Evolutionary conservation across 306 rosid genomes (phyloP).

Genomic region (Prosopis cineraria): DNA sequence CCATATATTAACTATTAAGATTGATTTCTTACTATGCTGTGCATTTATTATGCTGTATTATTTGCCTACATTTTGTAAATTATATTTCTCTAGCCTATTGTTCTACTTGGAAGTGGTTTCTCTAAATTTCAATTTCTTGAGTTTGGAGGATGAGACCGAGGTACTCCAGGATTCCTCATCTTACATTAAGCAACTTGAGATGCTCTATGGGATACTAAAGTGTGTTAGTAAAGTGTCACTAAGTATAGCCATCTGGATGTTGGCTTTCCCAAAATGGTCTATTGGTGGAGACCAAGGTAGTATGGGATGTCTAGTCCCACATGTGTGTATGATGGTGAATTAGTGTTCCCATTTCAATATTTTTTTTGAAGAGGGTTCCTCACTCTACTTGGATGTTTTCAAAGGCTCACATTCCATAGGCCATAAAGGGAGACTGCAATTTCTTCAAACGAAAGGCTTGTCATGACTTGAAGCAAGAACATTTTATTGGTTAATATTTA

Average conservation of each 20-base stretch:
- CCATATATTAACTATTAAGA: not conserved
- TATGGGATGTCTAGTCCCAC: not conserved
- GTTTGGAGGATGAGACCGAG: not conserved
- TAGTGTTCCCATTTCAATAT: not conserved
- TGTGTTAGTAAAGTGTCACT: not conserved
- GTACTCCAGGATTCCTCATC: not conserved
- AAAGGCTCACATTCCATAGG: not conserved
- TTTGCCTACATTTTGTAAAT: not conserved
- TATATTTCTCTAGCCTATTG: not conserved
- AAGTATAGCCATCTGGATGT: not conserved
- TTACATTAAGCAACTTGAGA: not conserved
- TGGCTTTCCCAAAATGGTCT: not conserved
- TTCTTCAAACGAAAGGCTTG: not conserved
- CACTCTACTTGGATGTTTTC: not conserved
- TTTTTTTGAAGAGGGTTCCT: not conserved
- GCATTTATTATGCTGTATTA: constrained; percentile 6
- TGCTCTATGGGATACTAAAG: not conserved
- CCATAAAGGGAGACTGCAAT: not conserved
- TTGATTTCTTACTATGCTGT: not conserved
- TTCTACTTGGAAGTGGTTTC: not conserved
- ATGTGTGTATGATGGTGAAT: not conserved
- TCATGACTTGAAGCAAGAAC: not conserved
- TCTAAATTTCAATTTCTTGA: not conserved
- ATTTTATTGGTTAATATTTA: not conserved
- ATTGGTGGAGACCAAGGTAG: not conserved